Base-by-base conservation (phyloP, 148 eudicot genomes). In the Simmondsia chinensis region DNA sequence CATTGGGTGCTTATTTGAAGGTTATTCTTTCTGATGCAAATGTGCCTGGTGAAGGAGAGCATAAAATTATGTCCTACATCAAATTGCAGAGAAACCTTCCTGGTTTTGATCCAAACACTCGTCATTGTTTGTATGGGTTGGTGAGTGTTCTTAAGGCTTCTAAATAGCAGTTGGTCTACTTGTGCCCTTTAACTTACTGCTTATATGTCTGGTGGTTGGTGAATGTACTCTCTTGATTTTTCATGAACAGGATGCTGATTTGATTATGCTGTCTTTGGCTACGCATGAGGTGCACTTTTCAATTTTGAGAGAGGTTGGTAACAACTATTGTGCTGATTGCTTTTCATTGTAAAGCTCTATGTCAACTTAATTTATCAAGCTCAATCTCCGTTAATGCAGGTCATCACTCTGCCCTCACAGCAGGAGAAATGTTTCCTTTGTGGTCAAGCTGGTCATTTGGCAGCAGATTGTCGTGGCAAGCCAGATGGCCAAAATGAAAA, bases 1-100 rank as follows among this genome's bases (percentile, higher is more conserved):
- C 74, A 46, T 73, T 80, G 80, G 77, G 58, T 79, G 61, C 63
- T 80, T 69, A 53, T 81, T 73, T 82, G 72, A 76, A 91, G 99
- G 99, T 91, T 61, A 82, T 91, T 61, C 74, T 91, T 44, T 91
- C 99, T 60, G 99, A 91, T 73, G 74, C 99, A 26, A 91, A 91
- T 68, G 99, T 91, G 51, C 95, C 99, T 46, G 99, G 99, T 19
- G 99, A 91, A 79, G 99, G 99, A 50, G 99, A 91, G 68, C 99
- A 91, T 72, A 91, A 91, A 69, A 68, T 75, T 38, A 91, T 91
- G 94, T 82, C 99, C 20, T 91, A 85, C 66, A 86, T 91, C 45
- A 86, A 95, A 52, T 67, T 76, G 64, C 99, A 91, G 56, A 89
- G 96, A 53, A 83, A 77, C 44, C 75, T 70, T 45, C 78, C 89